Base-by-base conservation (phyloP, 306 rosid species). In the Myrica gale region DNA sequence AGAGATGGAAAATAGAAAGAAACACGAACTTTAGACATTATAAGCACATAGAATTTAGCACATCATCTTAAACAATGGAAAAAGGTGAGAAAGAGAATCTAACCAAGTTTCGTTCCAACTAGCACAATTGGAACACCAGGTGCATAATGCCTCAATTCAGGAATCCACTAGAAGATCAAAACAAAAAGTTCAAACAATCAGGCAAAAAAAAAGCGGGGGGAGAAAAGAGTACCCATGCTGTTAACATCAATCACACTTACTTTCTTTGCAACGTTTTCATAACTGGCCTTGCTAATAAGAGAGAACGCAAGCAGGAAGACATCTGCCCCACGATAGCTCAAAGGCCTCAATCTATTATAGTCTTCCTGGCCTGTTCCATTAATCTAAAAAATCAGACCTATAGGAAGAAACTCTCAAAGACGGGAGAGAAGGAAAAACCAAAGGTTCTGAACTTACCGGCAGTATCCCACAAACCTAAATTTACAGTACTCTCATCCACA, bases 281-380 rank as follows among this genome's bases (percentile, higher is more conserved):
- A 94, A 87, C 98, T 94, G 69, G 98, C 98, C 91, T 87, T 89
- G 96, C 98, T 94, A 73, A 94, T 89, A 82, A 94, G 97, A 73
- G 98, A 94, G 84, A 94, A 94, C 19, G 96, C 93, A 71, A 94
- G 93, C 74, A 94, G 87, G 86, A 94, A 92, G 48, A 94, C 98
- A 86, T 94, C 98, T 10, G 98, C 98, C 74, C 97, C 98, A 61
- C 97, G 92, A 78, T 94, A 94, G 89, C 98, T 94, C 81, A 94
- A 88, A 47, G 98, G 98, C 80, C 98, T 85, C 77, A 94, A 87
- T 85, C 97, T 89, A 82, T 94, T 92, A 85, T 94, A 94, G 82
- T 94, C 98, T 88, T 94, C 98, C 85, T 94, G 98, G 79, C 98
- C 98, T 94, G 93, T 85, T 81, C 52, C 72, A 86, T 65, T 70